Evolutionary conservation across 2,329 filamentous ascomycete genomes (phyloP).

Genomic region (Penicillium sp.): DNA sequence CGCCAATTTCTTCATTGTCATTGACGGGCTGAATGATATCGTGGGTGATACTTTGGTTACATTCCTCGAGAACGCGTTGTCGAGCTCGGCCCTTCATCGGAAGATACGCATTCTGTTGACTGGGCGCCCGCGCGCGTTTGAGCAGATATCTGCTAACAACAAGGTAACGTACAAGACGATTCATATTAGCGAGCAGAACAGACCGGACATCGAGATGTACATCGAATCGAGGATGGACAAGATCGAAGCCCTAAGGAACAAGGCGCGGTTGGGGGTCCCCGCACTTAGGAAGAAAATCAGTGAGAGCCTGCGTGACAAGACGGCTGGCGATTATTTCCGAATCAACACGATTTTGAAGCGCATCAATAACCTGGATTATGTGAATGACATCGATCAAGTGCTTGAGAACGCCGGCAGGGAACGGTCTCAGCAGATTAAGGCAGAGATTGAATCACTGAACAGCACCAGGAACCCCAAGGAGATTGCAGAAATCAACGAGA

Average conservation of each 20-base stretch:
- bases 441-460: slow-evolving; percentile 32
- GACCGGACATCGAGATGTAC: slow-evolving; percentile 29
- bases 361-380: slow-evolving; percentile 33
- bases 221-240: slow-evolving; percentile 31
- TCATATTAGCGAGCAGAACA: slow-evolving; percentile 26
- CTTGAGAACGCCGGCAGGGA: slow-evolving; percentile 31
- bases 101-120: slow-evolving; percentile 29
- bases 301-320: slow-evolving; percentile 26
- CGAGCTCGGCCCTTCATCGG: slow-evolving; percentile 9
- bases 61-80: slow-evolving; percentile 23
- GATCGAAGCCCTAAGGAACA: slow-evolving; percentile 32
- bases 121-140: slow-evolving; percentile 26
- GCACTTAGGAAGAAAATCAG: slow-evolving; percentile 29
- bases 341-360: slow-evolving; percentile 31
- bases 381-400: slow-evolving; percentile 32
- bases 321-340: slow-evolving; percentile 33
- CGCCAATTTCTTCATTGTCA: slow-evolving; percentile 45
- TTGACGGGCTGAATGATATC: slow-evolving; percentile 57
- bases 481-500: slow-evolving; percentile 35
- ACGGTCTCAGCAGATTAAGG: slow-evolving; percentile 30
- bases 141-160: slow-evolving; percentile 21
- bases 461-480: slow-evolving; percentile 28
- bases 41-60: slow-evolving; percentile 26
- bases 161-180: slow-evolving; percentile 20
- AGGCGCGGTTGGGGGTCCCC: slow-evolving; percentile 20